A percentile compares a stretch with the other conserved stretches of the same genome.
These are phyloP conservation scores for Magnolia changhungtana DNA, from an alignment of 164 flowering plant species.

Conservation along the genomic window DNA sequence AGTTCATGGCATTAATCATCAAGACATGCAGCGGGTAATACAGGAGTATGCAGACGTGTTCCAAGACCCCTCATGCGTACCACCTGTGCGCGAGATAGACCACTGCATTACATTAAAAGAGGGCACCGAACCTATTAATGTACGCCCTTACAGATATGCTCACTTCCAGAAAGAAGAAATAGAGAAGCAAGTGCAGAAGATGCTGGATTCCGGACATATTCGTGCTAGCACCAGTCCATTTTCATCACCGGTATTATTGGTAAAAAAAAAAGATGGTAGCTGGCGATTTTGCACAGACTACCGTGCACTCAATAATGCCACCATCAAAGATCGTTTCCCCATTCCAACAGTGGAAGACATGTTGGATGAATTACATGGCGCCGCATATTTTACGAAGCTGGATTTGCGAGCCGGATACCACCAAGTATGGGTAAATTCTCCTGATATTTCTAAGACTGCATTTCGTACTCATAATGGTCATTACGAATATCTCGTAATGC, in stretches of 20 bases:
- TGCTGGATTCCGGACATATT: not conserved
- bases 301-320: not conserved
- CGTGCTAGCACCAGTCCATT: not conserved
- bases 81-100: not conserved
- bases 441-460: constrained; percentile 9
- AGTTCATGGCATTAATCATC: no score
- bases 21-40: no score
- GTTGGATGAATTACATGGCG: not conserved
- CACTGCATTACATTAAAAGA: not conserved
- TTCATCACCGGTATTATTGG: not conserved
- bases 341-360: not conserved
- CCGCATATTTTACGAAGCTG: not conserved
- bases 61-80: not conserved
- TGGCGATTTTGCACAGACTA: constrained; percentile 2
- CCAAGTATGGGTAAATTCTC: not conserved
- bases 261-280: not conserved
- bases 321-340: constrained; percentile 1
- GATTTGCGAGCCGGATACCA: constrained; percentile 4
- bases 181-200: not conserved
- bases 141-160: not conserved
- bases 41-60: no score
- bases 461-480: constrained; percentile 14
- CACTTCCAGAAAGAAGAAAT: not conserved
- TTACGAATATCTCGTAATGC: constrained; percentile 5
- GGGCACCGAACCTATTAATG: not conserved